Base-by-base conservation (phyloP, 2,329 filamentous ascomycete genomes). In the Fusarium luffae region DNA sequence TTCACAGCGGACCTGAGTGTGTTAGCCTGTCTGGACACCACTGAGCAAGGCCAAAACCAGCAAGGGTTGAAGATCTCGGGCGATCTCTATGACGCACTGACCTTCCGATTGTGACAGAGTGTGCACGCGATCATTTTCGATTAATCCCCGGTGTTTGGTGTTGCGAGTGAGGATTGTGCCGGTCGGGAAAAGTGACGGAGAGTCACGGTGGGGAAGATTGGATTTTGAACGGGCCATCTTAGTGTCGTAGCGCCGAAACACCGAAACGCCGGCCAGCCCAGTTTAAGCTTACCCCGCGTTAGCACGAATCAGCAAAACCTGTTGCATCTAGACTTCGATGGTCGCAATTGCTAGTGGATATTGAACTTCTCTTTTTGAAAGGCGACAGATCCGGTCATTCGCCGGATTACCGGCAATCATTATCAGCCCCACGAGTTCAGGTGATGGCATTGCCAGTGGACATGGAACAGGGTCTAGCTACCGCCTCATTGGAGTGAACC, bases 31-130 rank as follows among this genome's bases (percentile, higher is more conserved):
- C 21, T 27, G 7, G 7, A 25, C 18, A 12, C n/a, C 13, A 12
- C 34, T 16, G 8, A 34, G 19, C 18, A 5, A 25, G 25, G 16
- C 18, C 49, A 25, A 25, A 25, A 8, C 25, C 34, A 52, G 23
- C 2, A 32, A 23, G 27, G 6, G 19, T 5, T 32, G 19, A 13
- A 21, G 27, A 18, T 23, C 28, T 10, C 3, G 46, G 21, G 13
- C 14, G 28, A 49, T 11, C 23, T 4, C 25, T 40, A 12, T 16
- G 9, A 21, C 19, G n/a, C 49, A 52, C 49, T 52, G 23, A 52
- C 49, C 49, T 52, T 52, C 2, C 49, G 49, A 23, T 52, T 52
- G 14, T 52, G 49, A 30, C 49, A 52, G 25, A 52, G 49, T 10
- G 49, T 52, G 12, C 49, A 52, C 2, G 49, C 49, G 9, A 52